Percentiles rank a stretch among this genome's conserved stretches.
Evolutionary conservation across 345 rosid species (phyloP).

Genomic region (Citrus glauca): DNA sequence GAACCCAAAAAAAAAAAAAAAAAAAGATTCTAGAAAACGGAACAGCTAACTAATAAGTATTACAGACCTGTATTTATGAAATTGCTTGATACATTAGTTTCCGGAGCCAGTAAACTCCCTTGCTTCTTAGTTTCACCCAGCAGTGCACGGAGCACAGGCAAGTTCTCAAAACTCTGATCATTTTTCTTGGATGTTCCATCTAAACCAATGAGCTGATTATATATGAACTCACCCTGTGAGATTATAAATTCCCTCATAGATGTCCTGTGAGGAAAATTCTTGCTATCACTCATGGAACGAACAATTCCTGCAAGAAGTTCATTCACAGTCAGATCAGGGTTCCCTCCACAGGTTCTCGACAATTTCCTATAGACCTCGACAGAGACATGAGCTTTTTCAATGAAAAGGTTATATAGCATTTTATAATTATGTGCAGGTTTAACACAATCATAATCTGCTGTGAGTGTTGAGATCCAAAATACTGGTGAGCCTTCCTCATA

Average conservation of each 20-base stretch:
- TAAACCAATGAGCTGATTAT: slow-evolving; percentile 57
- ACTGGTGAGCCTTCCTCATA: slow-evolving; percentile 61
- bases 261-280: slow-evolving; percentile 36
- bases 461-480: slow-evolving; percentile 55
- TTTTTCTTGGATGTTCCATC: slow-evolving; percentile 46
- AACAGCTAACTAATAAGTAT: neutral
- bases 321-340: slow-evolving; percentile 44
- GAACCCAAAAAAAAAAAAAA: neutral
- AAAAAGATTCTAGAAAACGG: neutral
- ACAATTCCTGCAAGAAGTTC: slow-evolving; percentile 53
- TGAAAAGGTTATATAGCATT: slow-evolving; percentile 42
- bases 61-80: slow-evolving; percentile 30
- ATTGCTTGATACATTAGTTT: slow-evolving; percentile 17
- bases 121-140: slow-evolving; percentile 38
- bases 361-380: slow-evolving; percentile 55
- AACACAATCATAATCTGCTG: slow-evolving; percentile 51
- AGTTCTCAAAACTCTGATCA: slow-evolving; percentile 34
- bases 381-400: slow-evolving; percentile 50
- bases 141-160: slow-evolving; percentile 53
- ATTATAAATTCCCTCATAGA: slow-evolving; percentile 49
- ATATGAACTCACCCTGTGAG: slow-evolving; percentile 64
- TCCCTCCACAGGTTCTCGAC: slow-evolving; percentile 49
- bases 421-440: slow-evolving; percentile 50
- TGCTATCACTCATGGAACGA: slow-evolving; percentile 46
- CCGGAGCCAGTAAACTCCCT: slow-evolving; percentile 9